A percentile compares a stretch with the other conserved stretches of the same genome.
phyloP scores from a whole-genome alignment of 2,329 filamentous ascomycete genomes.

The Fusarium pseudograminearum region DNA sequence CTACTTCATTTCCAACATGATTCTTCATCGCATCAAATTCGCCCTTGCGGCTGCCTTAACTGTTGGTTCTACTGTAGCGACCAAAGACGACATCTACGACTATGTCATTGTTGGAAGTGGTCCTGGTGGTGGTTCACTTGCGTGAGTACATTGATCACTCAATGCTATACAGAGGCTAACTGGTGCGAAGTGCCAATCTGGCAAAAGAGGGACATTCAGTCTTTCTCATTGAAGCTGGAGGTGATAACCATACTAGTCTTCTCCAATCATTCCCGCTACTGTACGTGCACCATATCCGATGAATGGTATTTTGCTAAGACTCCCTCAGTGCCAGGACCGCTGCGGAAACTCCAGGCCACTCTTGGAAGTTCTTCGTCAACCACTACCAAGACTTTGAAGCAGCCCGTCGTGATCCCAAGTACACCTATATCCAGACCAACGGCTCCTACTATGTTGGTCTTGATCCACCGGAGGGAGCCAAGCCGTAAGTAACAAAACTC shows the following conservation, averaged over 20 bases:
- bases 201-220: slow-evolving; percentile 9
- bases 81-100: slow-evolving; percentile 1
- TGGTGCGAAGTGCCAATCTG: not conserved
- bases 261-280: not conserved
- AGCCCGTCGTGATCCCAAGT: slow-evolving; percentile 13
- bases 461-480: slow-evolving; percentile 4
- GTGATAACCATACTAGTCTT: not conserved
- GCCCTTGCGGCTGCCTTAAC: not conserved
- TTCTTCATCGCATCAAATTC: not conserved
- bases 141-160: not conserved
- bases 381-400: slow-evolving; percentile 14
- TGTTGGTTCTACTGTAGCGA: not conserved
- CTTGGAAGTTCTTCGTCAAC: slow-evolving; percentile 13
- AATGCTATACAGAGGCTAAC: fast-evolving
- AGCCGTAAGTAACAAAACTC: not conserved
- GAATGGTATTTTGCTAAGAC: not conserved
- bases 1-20: not conserved
- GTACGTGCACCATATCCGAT: not conserved
- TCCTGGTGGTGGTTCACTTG: slow-evolving; percentile 7
- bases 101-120: slow-evolving; percentile 12
- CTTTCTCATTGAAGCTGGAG: slow-evolving; percentile 16
- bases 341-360: slow-evolving; percentile 5
- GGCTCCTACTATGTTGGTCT: slow-evolving; percentile 14
- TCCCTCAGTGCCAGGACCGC: not conserved
- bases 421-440: slow-evolving; percentile 20